Evolutionary conservation across 768 basidiomycete species (phyloP), one percentile per base, ranked within the genome.

Genomic region (Hericium rajendrae): DNA sequence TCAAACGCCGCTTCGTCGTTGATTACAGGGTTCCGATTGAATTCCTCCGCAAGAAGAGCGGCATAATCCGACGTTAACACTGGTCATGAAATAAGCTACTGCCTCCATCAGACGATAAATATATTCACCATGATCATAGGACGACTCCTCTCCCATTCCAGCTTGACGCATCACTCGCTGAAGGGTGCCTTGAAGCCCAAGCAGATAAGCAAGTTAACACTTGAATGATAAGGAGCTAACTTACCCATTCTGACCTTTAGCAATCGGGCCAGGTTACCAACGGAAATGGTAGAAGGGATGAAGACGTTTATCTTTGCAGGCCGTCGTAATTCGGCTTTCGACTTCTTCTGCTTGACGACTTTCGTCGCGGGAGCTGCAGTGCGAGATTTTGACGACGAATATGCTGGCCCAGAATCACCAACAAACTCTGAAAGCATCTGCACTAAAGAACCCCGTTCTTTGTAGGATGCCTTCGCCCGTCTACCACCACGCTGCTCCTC

Each of bases 1-100:
- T 99, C 93, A 66, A 98, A 99, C 4, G 91, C 88, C 24, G 86
- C 88, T 69, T 95, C 95, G 63, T 97, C 93, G 64, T 97, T 87
- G 37, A 98, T 79, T 38, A 93, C 78, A 1, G 97, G 88, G 63
- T 91, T 91, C 48, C 83, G 82, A 39, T 86, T 84, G 67, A 94
- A 89, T 69, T 98, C 97, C 68, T 93, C 83, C 0, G 86, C 92
- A 58, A 98, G 75, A 18, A 98, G 77, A 37, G 83, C 82, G 38
- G 94, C 92, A 69, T 97, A 95, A 64, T 99, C 97, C n/a, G 89
- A 80, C 1, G 84, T 89, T 38, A 98, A 74, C 55, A 97, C 94
- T 68, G 43, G 9, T 40, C 49, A 46, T 24, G 57, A 37, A 43
- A 60, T 37, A 57, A 39, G 43, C 2, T 11, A 10, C 20, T 18